Evolutionary conservation across 2,329 filamentous ascomycete genomes (phyloP), one percentile per base, ranked within the genome.

Genomic region (Diaporthe citrichinensis): DNA sequence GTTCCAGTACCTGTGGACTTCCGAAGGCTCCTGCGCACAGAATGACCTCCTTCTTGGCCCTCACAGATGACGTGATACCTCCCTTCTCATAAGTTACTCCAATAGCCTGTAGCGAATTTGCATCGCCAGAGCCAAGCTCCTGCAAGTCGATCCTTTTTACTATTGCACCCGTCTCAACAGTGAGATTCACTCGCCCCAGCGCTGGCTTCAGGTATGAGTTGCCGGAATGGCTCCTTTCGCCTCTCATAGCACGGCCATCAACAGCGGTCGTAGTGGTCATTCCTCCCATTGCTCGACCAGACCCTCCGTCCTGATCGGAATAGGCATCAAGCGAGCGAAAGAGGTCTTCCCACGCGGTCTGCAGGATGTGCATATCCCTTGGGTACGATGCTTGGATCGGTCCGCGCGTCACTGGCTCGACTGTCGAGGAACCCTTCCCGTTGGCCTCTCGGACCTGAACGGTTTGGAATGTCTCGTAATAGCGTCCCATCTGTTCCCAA

Each of bases 361-460:
- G 61, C 15, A 65, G 41, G 25, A 46, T 31, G 20, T 65, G 14
- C 41, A 46, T 65, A 0, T 65, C 9, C 61, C 61, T 65, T 8
- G 41, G 61, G 61, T 67, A 67, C 25, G 61, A 67, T n/a, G 61
- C 61, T 36, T 36, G 41, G 41, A 67, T 67, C 28, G 44, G 61
- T n/a, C 61, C 41, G 44, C 41, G 4, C 20, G 20, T 5, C 17
- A 31, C 20, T 49, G 28, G 9, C 20, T 67, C 41, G 20, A 31
- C 17, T 17, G 17, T 65, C 25, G 28, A 65, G 41, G 41, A 31
- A 49, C 4, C 28, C 8, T 34, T 17, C n/a, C 28, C 28, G 28
- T 2, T 34, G 17, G n/a, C 61, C 2, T 36, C 28, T 67, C 20
- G 28, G 3, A 1, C 9, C 6, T 67, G 61, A 34, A 67, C 28